A percentile compares a stretch with the other conserved stretches of the same genome.
Evolutionary conservation across 345 rosid genomes (phyloP).

Genomic region (Euphorbia pulcherrima): DNA sequence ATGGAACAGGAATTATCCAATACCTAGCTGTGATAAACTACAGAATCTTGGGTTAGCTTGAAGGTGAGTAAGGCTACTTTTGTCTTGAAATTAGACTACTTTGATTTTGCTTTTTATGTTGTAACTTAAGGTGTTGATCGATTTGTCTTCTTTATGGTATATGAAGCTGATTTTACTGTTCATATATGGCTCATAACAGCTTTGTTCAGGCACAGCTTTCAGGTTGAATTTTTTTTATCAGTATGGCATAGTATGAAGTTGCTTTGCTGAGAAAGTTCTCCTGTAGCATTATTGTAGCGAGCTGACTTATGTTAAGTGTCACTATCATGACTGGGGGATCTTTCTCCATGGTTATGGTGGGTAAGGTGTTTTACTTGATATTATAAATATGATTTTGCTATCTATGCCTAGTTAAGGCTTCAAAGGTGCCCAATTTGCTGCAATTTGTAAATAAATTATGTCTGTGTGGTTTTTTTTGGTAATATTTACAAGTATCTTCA

Average conservation of each 20-base stretch:
- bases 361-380: background rate
- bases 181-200: background rate
- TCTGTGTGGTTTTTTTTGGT: too few relatives aligned
- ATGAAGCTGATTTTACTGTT: background rate
- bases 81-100: background rate
- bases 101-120: background rate
- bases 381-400: background rate
- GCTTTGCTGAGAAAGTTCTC: constrained; percentile 9
- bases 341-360: background rate
- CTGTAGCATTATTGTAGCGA: background rate
- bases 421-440: background rate
- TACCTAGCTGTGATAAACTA: constrained; percentile 72
- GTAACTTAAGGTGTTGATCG: background rate
- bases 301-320: constrained; percentile 4
- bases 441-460: too few relatives aligned
- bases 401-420: background rate
- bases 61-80: constrained; percentile 34
- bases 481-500: too few relatives aligned
- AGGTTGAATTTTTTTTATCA: background rate
- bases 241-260: background rate
- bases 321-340: background rate
- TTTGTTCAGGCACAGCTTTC: background rate
- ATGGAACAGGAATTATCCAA: constrained; percentile 73
- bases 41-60: constrained; percentile 53
- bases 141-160: background rate